Base-by-base conservation (phyloP, 2,329 filamentous ascomycete species). In the Dactylonectria macrodidyma region DNA sequence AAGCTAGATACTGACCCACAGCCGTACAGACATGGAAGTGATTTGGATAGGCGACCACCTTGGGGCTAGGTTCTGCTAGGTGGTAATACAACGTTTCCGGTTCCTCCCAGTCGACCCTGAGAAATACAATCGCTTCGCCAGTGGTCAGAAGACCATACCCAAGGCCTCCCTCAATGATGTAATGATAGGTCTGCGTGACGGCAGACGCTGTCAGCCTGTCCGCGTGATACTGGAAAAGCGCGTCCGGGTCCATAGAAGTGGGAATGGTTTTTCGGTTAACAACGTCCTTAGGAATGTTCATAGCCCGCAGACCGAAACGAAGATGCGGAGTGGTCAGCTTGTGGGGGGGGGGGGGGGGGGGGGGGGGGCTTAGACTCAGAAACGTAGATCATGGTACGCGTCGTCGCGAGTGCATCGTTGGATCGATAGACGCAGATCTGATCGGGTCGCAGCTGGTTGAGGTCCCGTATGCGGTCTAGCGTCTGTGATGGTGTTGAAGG, bases 141-240 rank as follows among this genome's bases (percentile, higher is more conserved):
- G 52, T 71, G 0, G 65, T 71, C 16, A 87, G 62, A 30, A 79
- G 76, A 14, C 84, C 79, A 67, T 84, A 85, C 63, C 83, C 79
- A 7, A 86, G 76, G 0, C 86, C 82, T n/a, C 75, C 76, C 58
- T 83, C 71, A 12, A 88, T 80, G 80, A 88, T 88, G 73, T 87
- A 86, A 44, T 84, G 80, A 71, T 84, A 88, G 1, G 80, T 82
- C 74, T 88, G 82, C 5, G 83, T 83, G 44, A 88, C 74, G 12
- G 84, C 81, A 26, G 84, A 81, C 10, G 81, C 78, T 0, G 82
- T 76, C 6, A 84, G 76, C 66, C 73, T 79, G 60, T 82, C 79
- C 19, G 80, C 80, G 38, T 79, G 68, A 52, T 84, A 79, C 46
- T 77, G 66, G 51, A 81, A 81, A 6, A 68, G 77, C 14, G 78